Base-by-base conservation (phyloP, 2,329 filamentous ascomycete species). In the Metarhizium humberi region DNA sequence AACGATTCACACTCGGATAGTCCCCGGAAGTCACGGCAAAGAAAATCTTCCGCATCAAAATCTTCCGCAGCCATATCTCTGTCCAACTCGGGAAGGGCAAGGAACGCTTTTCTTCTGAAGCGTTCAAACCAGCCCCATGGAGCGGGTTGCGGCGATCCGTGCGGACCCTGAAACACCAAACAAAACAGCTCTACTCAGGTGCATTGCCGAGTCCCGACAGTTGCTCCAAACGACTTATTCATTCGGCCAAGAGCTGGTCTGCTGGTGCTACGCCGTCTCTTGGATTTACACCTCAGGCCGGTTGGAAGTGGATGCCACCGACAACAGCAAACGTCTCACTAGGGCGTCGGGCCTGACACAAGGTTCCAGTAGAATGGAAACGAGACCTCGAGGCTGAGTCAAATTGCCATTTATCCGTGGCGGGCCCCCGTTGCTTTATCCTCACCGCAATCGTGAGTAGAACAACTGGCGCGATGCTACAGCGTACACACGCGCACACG, bases 271-370 rank as follows among this genome's bases (percentile, higher is more conserved):
- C 13, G 13, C 34, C 34, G 34, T 13, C 13, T 36, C 13, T 36
- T 36, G 8, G 8, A 5, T 6, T 14, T 43, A 14, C 10, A 14
- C 40, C 40, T 16, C n/a, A n/a, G 11, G 40, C 10, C 40, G 13
- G 11, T 18, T 18, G 40, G n/a, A 18, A 43, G 20, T 48, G 20
- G 50, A 14, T 2, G 36, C 51, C 16, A 29, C 29, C 51, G 36
- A n/a, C 29, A 48, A 40, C 51, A 48, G 13, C n/a, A 40, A 40
- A 18, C 52, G 52, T 53, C 52, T 53, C 52, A 53, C 45, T 32
- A 40, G 14, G 43, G 13, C 20, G 43, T 10, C 10, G 43, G 13
- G 5, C 7, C 5, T 14, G 8, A 40, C 18, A 30, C 43, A 14
- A 34, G 6, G 3, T 7, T 2, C 45, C 18, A 32, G 11, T 14